phyloP scores from a whole-genome alignment of 306 rosid species.

The Quercus mongolica region DNA sequence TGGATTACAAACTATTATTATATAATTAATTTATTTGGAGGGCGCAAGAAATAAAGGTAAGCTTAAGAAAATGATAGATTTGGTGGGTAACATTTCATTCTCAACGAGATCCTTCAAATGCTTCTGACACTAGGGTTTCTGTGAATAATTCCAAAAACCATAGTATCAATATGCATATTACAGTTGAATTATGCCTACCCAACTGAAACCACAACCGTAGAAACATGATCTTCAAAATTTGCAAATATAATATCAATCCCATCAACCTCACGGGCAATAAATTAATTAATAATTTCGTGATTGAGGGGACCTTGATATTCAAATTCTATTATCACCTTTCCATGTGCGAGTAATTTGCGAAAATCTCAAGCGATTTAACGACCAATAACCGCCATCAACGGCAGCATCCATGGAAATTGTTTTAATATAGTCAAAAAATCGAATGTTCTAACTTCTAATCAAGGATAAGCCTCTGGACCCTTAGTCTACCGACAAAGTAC shows the following conservation, averaged over 20 bases:
- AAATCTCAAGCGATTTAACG: conserved; percentile 16
- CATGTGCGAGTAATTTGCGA: neutral
- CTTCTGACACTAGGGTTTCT: neutral
- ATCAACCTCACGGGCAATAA: neutral
- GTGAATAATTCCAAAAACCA: conserved; percentile 7
- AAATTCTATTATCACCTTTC: neutral
- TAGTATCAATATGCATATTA: neutral
- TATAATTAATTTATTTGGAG: no score
- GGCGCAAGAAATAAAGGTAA: neutral
- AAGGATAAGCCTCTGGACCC: neutral
- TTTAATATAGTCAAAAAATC: neutral
- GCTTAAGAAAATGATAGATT: neutral
- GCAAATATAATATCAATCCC: conserved; percentile 4
- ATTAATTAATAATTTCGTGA: neutral
- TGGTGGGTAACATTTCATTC: conserved; percentile 22
- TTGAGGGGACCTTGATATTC: neutral
- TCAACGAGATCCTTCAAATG: conserved; percentile 7
- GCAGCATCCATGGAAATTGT: conserved; percentile 31
- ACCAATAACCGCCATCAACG: conserved; percentile 37
- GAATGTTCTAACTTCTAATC: no score
- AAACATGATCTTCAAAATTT: neutral
- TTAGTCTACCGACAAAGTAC: conserved; percentile 8
- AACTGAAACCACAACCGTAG: neutral
- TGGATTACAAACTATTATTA: no score
- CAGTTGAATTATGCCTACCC: neutral